Conservation (phyloP, 257 asterid genomes). For the Rauvolfia tetraphylla region DNA sequence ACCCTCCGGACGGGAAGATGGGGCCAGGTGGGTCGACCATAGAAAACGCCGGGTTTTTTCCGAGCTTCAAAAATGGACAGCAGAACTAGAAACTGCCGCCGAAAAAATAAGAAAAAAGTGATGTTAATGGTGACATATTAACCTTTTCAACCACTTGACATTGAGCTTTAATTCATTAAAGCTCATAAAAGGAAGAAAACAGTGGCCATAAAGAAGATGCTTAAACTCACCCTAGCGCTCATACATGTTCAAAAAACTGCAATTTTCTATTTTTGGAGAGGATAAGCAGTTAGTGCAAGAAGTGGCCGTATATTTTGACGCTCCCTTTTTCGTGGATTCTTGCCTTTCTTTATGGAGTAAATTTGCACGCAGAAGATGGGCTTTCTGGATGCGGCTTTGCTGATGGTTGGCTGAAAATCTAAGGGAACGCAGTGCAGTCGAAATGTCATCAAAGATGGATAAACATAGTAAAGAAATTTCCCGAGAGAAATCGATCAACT, state of each 20-base stretch:
- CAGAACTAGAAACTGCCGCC: slow-evolving; percentile 16
- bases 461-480: slow-evolving; percentile 6
- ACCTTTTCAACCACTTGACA: slow-evolving; percentile 24
- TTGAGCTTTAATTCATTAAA: slow-evolving; percentile 16
- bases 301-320: neutral
- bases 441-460: neutral
- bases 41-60: slow-evolving; percentile 11
- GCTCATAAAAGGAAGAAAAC: neutral
- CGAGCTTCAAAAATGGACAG: slow-evolving; percentile 26
- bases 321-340: neutral
- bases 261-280: neutral
- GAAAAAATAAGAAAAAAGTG: neutral
- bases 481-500: slow-evolving; percentile 2
- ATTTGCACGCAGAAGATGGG: too few relatives aligned
- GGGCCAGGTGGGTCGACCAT: slow-evolving; percentile 22
- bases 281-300: neutral
- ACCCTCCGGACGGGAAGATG: neutral
- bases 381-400: neutral
- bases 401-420: neutral
- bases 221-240: neutral
- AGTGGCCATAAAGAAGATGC: slow-evolving; percentile 18
- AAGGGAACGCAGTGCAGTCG: neutral
- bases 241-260: neutral
- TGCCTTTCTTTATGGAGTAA: neutral
- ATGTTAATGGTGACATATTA: slow-evolving; percentile 14